These are phyloP conservation scores for Fragaria iinumae DNA, from an alignment of 306 rosid genomes.

Conservation along the genomic window DNA sequence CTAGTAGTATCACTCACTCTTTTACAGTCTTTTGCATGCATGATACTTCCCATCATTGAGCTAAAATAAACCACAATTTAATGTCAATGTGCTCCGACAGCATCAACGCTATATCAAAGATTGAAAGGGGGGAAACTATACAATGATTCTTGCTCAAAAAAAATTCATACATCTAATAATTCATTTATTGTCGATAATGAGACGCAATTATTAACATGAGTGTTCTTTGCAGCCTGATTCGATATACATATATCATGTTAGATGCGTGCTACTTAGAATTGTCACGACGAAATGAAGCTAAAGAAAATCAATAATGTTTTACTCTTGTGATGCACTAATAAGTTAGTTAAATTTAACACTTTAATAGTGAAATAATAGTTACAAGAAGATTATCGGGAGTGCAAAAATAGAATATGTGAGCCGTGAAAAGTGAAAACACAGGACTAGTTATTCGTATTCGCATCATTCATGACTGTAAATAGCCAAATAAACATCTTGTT, in stretches of 20 bases:
- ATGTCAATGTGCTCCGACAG: neutral
- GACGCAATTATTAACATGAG: neutral
- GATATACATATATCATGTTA: neutral
- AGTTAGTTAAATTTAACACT: no score
- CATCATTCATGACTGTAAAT: no score
- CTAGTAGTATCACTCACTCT: neutral
- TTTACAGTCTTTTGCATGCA: neutral
- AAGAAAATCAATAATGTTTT: no score
- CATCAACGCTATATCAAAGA: neutral
- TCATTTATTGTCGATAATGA: neutral
- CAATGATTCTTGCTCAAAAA: neutral
- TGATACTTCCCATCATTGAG: constrained; percentile 2
- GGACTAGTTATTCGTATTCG: no score
- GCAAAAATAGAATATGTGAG: no score
- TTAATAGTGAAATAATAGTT: no score
- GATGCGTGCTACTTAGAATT: no score
- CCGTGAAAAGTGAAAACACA: no score
- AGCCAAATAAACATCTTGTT: no score
- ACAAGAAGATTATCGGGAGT: no score
- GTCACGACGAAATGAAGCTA: no score
- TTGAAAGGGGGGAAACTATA: neutral
- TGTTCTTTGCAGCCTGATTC: neutral
- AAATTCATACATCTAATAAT: neutral
- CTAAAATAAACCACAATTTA: neutral
- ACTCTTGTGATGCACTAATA: no score